Percentiles rank a stretch among this genome's conserved stretches.
Evolutionary conservation across 768 basidiomycete genomes (phyloP).

Genomic region (Clavaria fumosa): DNA sequence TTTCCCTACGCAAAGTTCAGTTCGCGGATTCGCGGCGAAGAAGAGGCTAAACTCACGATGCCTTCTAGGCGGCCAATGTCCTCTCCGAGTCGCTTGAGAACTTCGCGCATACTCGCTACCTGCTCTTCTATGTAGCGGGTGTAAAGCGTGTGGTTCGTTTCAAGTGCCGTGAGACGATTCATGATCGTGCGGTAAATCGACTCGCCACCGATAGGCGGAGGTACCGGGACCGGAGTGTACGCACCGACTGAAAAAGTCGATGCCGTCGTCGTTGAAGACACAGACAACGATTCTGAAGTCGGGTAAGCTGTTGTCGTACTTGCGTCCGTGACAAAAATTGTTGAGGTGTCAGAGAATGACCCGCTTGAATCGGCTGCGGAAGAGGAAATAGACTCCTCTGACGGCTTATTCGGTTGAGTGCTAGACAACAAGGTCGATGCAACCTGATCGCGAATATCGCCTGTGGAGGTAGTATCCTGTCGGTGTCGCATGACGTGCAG

Average conservation of each 20-base stretch:
- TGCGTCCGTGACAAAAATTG: too few relatives aligned
- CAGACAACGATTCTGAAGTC: background rate
- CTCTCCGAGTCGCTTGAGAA: constrained; percentile 59
- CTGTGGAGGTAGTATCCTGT: too few relatives aligned
- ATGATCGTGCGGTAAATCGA: constrained; percentile 95
- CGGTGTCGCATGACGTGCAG: too few relatives aligned
- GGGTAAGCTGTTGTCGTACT: background rate
- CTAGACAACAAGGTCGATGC: too few relatives aligned
- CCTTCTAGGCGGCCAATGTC: constrained; percentile 68
- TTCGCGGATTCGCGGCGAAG: background rate
- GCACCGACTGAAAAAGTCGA: constrained; percentile 6
- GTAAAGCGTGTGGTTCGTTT: constrained; percentile 77
- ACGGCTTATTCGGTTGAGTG: too few relatives aligned
- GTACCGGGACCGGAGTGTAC: constrained; percentile 4
- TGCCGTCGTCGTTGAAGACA: background rate
- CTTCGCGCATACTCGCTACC: constrained; percentile 53
- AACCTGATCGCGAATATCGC: too few relatives aligned
- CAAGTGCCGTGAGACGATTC: constrained; percentile 75
- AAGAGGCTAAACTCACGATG: constrained; percentile 31
- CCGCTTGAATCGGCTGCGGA: too few relatives aligned
- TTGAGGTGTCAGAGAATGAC: too few relatives aligned
- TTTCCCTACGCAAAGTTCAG: constrained; percentile 31
- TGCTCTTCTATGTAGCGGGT: constrained; percentile 85
- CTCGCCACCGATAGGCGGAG: constrained; percentile 40
- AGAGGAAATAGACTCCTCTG: too few relatives aligned